Evolutionary conservation across 306 rosid genomes (phyloP).

Genomic region (Hippophae tibetana): DNA sequence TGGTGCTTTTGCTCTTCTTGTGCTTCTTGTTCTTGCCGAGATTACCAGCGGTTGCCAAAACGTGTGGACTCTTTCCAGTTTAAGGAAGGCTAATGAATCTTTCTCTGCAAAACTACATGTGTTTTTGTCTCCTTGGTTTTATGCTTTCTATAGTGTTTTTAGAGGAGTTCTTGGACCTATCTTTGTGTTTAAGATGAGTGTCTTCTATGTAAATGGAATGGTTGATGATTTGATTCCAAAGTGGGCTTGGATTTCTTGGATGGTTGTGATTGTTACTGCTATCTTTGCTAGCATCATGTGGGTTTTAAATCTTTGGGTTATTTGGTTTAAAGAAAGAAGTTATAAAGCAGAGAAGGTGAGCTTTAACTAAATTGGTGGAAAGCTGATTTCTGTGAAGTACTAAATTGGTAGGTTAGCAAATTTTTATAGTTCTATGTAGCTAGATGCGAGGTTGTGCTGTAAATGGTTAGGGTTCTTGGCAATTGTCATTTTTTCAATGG

Average conservation of each 20-base stretch:
- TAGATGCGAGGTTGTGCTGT: too few species aligned
- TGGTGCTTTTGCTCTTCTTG: conserved; percentile 32
- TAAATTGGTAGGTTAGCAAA: too few species aligned
- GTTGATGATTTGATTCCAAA: conserved; percentile 23
- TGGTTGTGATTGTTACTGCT: conserved; percentile 31
- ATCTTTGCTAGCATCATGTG: conserved; percentile 29
- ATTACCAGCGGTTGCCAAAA: conserved; percentile 41
- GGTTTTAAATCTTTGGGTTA: conserved; percentile 29
- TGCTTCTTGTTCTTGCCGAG: conserved; percentile 37
- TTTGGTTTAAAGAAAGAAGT: conserved; percentile 15
- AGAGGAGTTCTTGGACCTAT: conserved; percentile 38
- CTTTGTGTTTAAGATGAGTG: conserved; percentile 28
- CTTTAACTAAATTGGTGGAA: too few species aligned
- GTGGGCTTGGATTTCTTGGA: conserved; percentile 56
- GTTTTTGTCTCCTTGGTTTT: conserved; percentile 30
- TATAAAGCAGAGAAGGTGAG: background rate
- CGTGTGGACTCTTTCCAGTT: conserved; percentile 29
- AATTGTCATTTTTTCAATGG: too few species aligned
- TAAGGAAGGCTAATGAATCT: conserved; percentile 10
- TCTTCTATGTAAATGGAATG: conserved; percentile 21
- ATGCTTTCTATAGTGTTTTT: conserved; percentile 23
- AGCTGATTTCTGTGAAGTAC: too few species aligned
- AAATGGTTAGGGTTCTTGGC: too few species aligned
- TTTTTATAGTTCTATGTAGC: too few species aligned
- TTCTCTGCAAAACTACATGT: conserved; percentile 25